These are phyloP conservation scores for Leishmania amazonensis DNA, from an alignment of 208 protist genomes.

Conservation along the genomic window DNA sequence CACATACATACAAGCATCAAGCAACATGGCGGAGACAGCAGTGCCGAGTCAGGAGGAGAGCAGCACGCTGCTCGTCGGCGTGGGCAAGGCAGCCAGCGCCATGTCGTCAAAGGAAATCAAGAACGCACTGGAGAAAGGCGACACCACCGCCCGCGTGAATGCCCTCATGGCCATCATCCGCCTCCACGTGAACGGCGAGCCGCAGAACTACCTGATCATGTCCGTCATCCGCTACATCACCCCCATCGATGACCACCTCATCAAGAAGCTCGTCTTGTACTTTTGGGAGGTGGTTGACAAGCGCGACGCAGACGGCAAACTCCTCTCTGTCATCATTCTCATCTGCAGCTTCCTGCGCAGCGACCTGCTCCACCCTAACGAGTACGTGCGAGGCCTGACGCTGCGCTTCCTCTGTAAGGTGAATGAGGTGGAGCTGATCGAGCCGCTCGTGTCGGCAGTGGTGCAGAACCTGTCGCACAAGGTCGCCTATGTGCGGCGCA, in stretches of 20 bases:
- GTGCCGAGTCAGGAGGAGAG: constrained; percentile 66
- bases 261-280: constrained; percentile 98
- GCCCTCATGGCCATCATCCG: constrained; percentile 94
- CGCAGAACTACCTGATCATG: constrained; percentile 97
- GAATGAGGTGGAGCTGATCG: constrained; percentile 96
- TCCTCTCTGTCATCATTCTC: constrained; percentile 98
- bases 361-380: constrained; percentile 98
- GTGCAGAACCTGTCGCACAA: constrained; percentile 94
- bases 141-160: constrained; percentile 74
- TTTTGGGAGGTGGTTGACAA: constrained; percentile 99
- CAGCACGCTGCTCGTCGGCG: constrained; percentile 72
- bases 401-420: constrained; percentile 98
- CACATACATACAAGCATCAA: constrained; percentile 5
- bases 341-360: constrained; percentile 97
- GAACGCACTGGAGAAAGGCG: constrained; percentile 89
- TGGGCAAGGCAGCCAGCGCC: constrained; percentile 30
- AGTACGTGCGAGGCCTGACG: constrained; percentile 97
- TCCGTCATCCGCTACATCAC: constrained; percentile 96
- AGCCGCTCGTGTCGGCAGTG: constrained; percentile 96
- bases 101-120: constrained; percentile 87
- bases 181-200: constrained; percentile 96
- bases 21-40: constrained; percentile 14
- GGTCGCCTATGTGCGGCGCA: constrained; percentile 97
- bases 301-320: constrained; percentile 93
- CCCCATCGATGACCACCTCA: constrained; percentile 88